Evolutionary conservation across 495 filamentous ascomycete species (phyloP), one percentile per base, ranked within the genome.

Genomic region (Tetracladium marchalianum): DNA sequence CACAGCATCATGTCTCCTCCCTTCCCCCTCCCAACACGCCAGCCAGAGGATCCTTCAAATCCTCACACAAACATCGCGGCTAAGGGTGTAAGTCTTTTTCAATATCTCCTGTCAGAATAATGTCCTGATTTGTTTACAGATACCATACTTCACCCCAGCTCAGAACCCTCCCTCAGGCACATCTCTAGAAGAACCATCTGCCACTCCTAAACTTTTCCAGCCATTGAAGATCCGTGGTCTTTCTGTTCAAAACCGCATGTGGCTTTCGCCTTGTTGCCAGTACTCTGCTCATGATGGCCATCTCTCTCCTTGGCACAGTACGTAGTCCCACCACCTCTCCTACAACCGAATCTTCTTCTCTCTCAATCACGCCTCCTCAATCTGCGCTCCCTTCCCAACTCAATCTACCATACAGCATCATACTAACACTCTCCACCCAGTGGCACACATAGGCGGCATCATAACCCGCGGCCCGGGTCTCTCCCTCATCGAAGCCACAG

Each of bases 401-500:
- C 3, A 11, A 22, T 18, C 16, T 32, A 17, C 19, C 39, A 36
- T 4, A 13, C 32, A 27, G 31, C 31, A 43, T 10, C 10, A 31
- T 8, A 31, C 41, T 50, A 13, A 44, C 22, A 3, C 22, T 27
- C 7, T 7, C 7, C 22, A 3, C 22, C 3, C 22, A 27, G 22
- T 55, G 7, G 46, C 62, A 10, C 69, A 73, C 46, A 60, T 69
- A 8, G 70, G 69, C 17, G 75, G 72, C 16, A 80, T 84, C 44
- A 70, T 75, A 31, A 66, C 70, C 49, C 74, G 80, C n/a, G 86
- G 86, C 7, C 73, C 82, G 0, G 82, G 78, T 1, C 65, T 87
- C 8, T 59, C 77, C 37, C 78, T 87, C 50, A 71, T 88, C 27
- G 86, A 92, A 63, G 83, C 85, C 11, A 85, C 83, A 0, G 71